Percentiles rank a stretch among this genome's conserved stretches.
phyloP scores from a whole-genome alignment of 352 stramenopile species.

The Phytopythium aichiense region DNA sequence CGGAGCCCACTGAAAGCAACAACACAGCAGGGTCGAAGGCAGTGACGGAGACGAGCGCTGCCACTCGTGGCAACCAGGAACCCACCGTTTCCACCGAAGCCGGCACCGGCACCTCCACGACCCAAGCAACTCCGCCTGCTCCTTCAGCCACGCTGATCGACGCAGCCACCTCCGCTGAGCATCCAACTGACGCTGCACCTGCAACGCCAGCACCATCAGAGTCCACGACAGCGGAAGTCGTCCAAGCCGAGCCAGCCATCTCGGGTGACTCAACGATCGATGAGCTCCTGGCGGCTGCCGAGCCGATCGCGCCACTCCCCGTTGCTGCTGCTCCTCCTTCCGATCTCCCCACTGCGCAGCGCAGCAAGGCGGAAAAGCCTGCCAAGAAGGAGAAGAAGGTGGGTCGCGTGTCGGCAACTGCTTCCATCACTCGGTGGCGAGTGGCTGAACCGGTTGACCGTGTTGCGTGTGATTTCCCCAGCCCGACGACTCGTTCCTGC shows the following conservation, averaged over 20 bases:
- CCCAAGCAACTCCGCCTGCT: background rate
- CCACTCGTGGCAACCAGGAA: background rate
- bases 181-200: background rate
- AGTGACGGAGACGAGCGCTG: background rate
- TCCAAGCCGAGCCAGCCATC: background rate
- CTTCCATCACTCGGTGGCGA: background rate
- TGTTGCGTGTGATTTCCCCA: background rate
- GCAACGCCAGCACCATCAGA: background rate
- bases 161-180: background rate
- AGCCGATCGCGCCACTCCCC: no score
- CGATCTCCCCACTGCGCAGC: background rate
- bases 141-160: background rate
- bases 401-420: background rate
- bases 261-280: conserved; percentile 2
- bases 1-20: background rate
- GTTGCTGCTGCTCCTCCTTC: background rate
- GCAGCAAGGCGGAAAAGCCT: background rate
- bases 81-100: background rate
- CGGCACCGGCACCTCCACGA: background rate
- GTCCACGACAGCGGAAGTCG: background rate
- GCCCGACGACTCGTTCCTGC: conserved; percentile 21
- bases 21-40: background rate
- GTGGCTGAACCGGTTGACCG: background rate
- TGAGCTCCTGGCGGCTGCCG: background rate
- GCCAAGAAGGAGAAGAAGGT: conserved; percentile 8